Base-by-base conservation (phyloP, 768 basidiomycete species). In the Phaeolepiota aurea region DNA sequence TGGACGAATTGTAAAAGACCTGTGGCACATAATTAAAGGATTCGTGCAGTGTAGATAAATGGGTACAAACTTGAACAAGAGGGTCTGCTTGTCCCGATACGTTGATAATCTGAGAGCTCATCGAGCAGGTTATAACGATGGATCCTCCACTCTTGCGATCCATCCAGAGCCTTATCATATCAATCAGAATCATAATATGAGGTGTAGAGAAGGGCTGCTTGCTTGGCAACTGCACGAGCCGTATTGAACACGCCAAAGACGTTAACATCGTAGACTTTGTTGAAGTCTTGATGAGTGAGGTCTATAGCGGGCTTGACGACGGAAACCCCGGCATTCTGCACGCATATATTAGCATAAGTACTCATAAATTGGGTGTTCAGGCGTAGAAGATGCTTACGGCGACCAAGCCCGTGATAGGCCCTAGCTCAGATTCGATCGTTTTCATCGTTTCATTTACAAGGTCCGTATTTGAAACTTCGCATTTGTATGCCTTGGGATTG, bases 91-190 rank as follows among this genome's bases (percentile, higher is more conserved):
- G 51, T 1, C 48, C 56, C 2, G 62, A 47, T 47, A 72, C 69
- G 45, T 82, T 81, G 54, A 79, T 76, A 45, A 82, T 80, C 41
- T 73, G 72, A 1, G 77, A 79, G 45, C 74, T 76, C 78, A 82
- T 83, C 3, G 76, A 79, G 1, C 75, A 72, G 0, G 71, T 79
- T 43, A 82, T 72, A 28, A 82, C 76, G 44, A 82, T 82, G 0
- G 79, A 77, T 0, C 74, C 73, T 23, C 57, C 51, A 4, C 49
- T 40, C 1, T 66, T 52, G 14, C 51, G 42, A 0, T 65, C 58
- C 0, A 52, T 55, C 74, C 76, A 77, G 1, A 75, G 37, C 37
- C 77, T 78, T 11, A 16, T 7, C 7, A 33, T 34, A n/a, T n/a
- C n/a, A n/a, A n/a, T n/a, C n/a, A n/a, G 11, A n/a, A 38, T 19